Base-by-base conservation (phyloP, 768 basidiomycete genomes). In the Boletus vermiculosoides region DNA sequence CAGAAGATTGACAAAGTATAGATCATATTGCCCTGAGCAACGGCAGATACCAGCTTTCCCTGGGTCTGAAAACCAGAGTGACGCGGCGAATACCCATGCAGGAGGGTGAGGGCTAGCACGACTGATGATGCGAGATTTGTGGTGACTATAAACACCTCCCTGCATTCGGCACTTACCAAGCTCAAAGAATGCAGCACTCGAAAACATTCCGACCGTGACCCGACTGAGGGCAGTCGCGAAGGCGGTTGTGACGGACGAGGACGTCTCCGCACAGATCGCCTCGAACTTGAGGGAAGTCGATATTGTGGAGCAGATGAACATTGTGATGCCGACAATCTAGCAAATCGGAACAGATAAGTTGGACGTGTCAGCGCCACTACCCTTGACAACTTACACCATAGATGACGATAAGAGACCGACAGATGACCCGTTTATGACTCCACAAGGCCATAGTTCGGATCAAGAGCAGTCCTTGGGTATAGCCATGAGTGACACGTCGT, bases 361-460 rank as follows among this genome's bases (percentile, higher is more conserved):
- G 23, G 16, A 30, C 4, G 16, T 23, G n/a, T 20, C 9, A 16
- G n/a, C 11, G 13, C 13, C 22, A 11, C 48, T 1, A 23, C 10
- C 2, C 10, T 28, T 10, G 48, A 11, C 10, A n/a, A 34, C 57
- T 36, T 28, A 60, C 51, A 8, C 20, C 12, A 22, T 60, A 60
- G 18, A 20, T 15, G 28, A 50, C 7, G 5, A 50, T 1, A 34
- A 54, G 59, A 20, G 37, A 39, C 18, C 5, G n/a, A n/a, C 47
- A 42, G n/a, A 60, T 8, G n/a, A 18, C 10, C 15, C 23, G 45
- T 20, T 13, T 34, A 11, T 60, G 42, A 10, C 18, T 54, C 59
- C 58, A 60, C 37, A 60, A 31, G 1, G 58, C 57, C 36, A 49
- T 48, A 6, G 57, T 53, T 45, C 58, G 57, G 23, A 60, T 59